These are phyloP conservation scores for Wallacemonas sp. DNA, from an alignment of 208 protist genomes.

Conservation along the genomic window DNA sequence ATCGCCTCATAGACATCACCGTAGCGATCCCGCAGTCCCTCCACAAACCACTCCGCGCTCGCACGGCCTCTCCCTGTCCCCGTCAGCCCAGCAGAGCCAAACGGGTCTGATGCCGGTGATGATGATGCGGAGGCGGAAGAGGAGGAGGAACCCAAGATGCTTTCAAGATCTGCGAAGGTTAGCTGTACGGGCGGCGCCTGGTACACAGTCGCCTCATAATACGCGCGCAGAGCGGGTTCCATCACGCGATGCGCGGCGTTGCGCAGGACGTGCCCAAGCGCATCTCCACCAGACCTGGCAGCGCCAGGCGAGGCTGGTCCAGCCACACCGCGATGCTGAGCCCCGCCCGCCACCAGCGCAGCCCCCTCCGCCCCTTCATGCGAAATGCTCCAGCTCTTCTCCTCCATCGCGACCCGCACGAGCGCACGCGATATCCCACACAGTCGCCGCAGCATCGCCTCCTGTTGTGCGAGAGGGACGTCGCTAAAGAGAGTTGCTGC, in stretches of 20 bases:
- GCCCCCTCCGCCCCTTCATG: constrained; percentile 72
- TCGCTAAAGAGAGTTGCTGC: constrained; percentile 43
- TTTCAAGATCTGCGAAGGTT: background rate
- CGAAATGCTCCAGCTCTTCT: constrained; percentile 61
- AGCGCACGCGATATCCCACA: constrained; percentile 58
- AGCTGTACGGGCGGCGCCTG: constrained; percentile 8
- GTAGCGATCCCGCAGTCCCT: constrained; percentile 16
- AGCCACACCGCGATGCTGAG: background rate
- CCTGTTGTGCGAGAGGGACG: constrained; percentile 38
- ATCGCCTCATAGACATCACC: constrained; percentile 17
- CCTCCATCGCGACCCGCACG: constrained; percentile 76
- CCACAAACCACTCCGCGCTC: constrained; percentile 11
- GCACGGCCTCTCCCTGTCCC: constrained; percentile 11
- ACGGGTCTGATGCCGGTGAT: background rate
- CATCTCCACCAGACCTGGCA: background rate
- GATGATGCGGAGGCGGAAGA: background rate
- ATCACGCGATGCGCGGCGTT: constrained; percentile 78
- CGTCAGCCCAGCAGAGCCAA: background rate
- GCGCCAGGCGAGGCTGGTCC: background rate
- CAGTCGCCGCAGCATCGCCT: constrained; percentile 45
- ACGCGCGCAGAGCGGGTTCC: constrained; percentile 61
- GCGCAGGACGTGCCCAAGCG: constrained; percentile 39
- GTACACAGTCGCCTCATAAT: constrained; percentile 37
- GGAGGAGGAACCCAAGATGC: background rate
- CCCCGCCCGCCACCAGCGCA: constrained; percentile 54